A percentile compares a stretch with the other conserved stretches of the same genome.
These are phyloP conservation scores for Suillus tomentosus DNA, from an alignment of 768 basidiomycete genomes.

Conservation along the genomic window DNA sequence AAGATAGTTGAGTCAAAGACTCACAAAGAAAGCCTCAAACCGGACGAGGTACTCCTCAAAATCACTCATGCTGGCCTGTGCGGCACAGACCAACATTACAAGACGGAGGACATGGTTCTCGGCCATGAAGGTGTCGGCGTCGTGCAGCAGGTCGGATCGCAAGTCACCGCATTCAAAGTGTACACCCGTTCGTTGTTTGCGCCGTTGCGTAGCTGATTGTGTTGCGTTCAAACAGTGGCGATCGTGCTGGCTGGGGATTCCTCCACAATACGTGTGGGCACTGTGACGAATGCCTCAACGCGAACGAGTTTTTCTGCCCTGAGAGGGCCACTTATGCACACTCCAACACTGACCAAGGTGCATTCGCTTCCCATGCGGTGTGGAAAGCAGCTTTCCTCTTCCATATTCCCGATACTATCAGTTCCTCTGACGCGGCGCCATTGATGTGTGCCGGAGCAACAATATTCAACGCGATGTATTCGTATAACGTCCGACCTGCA, in stretches of 20 bases:
- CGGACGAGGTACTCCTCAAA: slow-evolving; percentile 32
- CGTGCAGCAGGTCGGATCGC: slow-evolving; percentile 34
- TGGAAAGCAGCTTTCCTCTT: slow-evolving; percentile 38
- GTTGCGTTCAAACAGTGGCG: slow-evolving; percentile 28
- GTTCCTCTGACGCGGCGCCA: slow-evolving; percentile 34
- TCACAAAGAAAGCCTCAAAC: slow-evolving; percentile 21
- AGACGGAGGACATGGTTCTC: slow-evolving; percentile 35
- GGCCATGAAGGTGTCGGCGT: slow-evolving; percentile 43
- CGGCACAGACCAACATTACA: slow-evolving; percentile 41
- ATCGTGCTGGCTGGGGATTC: slow-evolving; percentile 40
- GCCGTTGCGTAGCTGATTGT: background rate
- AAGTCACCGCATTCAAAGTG: slow-evolving; percentile 36
- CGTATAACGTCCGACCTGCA: slow-evolving; percentile 27
- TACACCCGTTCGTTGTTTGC: slow-evolving; percentile 20
- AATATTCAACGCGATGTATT: slow-evolving; percentile 32
- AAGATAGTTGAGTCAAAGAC: slow-evolving; percentile 21
- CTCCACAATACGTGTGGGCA: slow-evolving; percentile 34
- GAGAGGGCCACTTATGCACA: slow-evolving; percentile 28
- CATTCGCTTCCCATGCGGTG: slow-evolving; percentile 37
- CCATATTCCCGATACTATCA: slow-evolving; percentile 33
- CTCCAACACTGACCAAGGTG: slow-evolving; percentile 34
- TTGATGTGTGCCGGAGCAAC: slow-evolving; percentile 41
- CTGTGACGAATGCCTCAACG: slow-evolving; percentile 36
- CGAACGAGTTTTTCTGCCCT: slow-evolving; percentile 32
- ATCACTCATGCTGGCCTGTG: slow-evolving; percentile 40